Evolutionary conservation across 2,329 filamentous ascomycete species (phyloP).

Genomic region (Diaporthe amygdali): DNA sequence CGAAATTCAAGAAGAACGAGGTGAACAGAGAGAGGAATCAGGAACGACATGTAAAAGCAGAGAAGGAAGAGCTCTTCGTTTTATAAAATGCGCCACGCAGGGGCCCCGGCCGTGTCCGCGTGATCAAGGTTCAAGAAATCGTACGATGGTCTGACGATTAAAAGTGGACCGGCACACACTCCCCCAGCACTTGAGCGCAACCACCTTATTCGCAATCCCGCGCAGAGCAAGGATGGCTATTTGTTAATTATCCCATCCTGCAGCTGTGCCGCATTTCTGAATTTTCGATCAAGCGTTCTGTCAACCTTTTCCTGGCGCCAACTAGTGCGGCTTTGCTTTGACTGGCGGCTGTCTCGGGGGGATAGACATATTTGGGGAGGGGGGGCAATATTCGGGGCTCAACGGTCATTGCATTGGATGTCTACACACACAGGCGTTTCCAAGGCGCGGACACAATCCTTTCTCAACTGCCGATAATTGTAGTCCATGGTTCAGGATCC

Average conservation of each 20-base stretch:
- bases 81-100: conserved; percentile 7
- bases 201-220: neutral
- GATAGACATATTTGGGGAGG: too few relatives aligned
- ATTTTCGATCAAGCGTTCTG: neutral
- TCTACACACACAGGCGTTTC: too few relatives aligned
- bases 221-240: neutral
- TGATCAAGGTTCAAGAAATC: conserved; percentile 4
- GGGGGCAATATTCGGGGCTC: too few relatives aligned
- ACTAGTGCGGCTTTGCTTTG: neutral
- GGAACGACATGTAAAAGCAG: too few relatives aligned
- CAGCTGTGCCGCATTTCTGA: neutral
- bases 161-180: neutral
- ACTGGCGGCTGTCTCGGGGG: too few relatives aligned
- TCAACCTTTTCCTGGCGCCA: neutral
- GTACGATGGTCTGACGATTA: conserved; percentile 19
- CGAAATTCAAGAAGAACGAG: neutral
- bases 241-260: neutral
- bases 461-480: too few relatives aligned
- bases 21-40: neutral
- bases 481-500: too few relatives aligned
- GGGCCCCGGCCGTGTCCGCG: neutral
- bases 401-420: too few relatives aligned
- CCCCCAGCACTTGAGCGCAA: neutral
- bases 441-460: too few relatives aligned
- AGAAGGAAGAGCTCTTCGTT: neutral